Evolutionary conservation across 2,329 filamentous ascomycete genomes (phyloP).

Genomic region (Colletotrichum sp.): DNA sequence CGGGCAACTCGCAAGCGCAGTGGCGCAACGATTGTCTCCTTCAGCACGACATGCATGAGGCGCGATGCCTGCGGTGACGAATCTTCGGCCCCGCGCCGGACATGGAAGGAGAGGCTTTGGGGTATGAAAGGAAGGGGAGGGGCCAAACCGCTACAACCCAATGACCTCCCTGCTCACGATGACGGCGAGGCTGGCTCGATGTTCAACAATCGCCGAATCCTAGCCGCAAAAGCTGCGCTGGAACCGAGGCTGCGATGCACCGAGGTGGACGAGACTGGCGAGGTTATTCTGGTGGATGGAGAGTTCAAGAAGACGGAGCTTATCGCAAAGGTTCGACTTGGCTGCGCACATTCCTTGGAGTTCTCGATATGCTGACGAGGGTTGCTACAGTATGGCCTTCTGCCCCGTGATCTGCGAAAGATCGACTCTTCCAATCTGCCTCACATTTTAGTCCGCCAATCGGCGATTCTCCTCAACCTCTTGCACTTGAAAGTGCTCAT

Average conservation of each 20-base stretch:
- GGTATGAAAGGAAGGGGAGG: constrained; percentile 42
- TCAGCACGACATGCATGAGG: constrained; percentile 33
- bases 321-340: constrained; percentile 78
- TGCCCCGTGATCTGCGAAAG: constrained; percentile 94
- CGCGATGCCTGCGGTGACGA: constrained; percentile 30
- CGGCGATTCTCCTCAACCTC: constrained; percentile 92
- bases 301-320: constrained; percentile 98
- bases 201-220: constrained; percentile 72
- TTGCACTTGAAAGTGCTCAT: constrained; percentile 96
- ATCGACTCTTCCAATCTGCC: constrained; percentile 96
- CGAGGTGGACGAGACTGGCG: constrained; percentile 90
- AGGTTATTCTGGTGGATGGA: constrained; percentile 90
- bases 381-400: constrained; percentile 75
- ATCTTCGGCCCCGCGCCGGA: constrained; percentile 29
- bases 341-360: neutral
- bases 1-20: constrained; percentile 1
- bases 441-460: constrained; percentile 92
- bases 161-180: constrained; percentile 62
- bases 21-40: constrained; percentile 14
- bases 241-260: constrained; percentile 91
- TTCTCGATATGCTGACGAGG: neutral
- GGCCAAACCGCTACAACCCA: constrained; percentile 52
- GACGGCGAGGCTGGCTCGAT: constrained; percentile 67
- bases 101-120: constrained; percentile 58
- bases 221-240: constrained; percentile 78